Conservation (phyloP, 306 rosid genomes). For the Crotalaria pallida region DNA sequence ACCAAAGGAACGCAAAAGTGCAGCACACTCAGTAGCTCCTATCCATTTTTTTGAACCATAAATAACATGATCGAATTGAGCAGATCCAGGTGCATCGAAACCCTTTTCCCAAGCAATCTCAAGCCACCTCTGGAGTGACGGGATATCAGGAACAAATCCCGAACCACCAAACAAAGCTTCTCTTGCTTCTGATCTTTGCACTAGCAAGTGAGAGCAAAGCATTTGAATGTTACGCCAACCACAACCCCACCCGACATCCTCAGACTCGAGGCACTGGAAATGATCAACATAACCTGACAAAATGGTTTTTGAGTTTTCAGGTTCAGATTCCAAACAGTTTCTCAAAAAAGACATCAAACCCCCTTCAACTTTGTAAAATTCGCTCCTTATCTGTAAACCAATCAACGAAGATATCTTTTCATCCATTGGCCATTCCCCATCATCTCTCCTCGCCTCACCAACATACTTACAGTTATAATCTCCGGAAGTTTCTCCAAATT, state of each 20-base stretch:
- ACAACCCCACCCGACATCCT: conserved; percentile 88
- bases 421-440: conserved; percentile 20
- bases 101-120: conserved; percentile 93
- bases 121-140: conserved; percentile 80
- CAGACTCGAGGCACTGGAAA: conserved; percentile 54
- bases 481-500: conserved; percentile 11
- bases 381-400: conserved; percentile 46
- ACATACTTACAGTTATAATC: conserved; percentile 7
- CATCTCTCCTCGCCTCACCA: conserved; percentile 22
- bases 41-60: conserved; percentile 66
- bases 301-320: conserved; percentile 39
- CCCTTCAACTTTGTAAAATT: conserved; percentile 47
- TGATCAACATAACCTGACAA: conserved; percentile 68
- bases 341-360: conserved; percentile 63
- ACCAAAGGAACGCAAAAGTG: conserved; percentile 72
- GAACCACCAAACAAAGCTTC: conserved; percentile 65
- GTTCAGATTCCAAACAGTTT: conserved; percentile 67
- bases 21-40: conserved; percentile 80
- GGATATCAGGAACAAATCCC: conserved; percentile 72
- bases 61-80: conserved; percentile 49
- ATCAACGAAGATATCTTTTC: conserved; percentile 48
- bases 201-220: conserved; percentile 68
- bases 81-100: conserved; percentile 61
- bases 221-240: conserved; percentile 90
- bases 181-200: conserved; percentile 47